Percentiles rank a stretch among this genome's conserved stretches.
phyloP scores from a whole-genome alignment of 306 rosid genomes.

The Quercus suber region DNA sequence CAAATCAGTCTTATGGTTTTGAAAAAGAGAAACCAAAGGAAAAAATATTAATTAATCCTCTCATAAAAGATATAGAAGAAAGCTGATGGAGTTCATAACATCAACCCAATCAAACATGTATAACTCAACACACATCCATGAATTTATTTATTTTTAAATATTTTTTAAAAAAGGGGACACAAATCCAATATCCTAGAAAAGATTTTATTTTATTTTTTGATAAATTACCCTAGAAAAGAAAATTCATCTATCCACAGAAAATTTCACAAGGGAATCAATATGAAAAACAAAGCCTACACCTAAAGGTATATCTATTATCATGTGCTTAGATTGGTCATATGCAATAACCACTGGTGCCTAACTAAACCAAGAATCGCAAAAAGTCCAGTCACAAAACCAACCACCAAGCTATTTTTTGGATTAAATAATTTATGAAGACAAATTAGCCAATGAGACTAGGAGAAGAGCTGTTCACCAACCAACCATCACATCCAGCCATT shows the following conservation, averaged over 20 bases:
- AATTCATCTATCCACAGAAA: neutral
- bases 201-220: too few species aligned
- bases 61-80: neutral
- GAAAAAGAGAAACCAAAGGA: conserved; percentile 5
- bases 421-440: too few species aligned
- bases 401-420: too few species aligned
- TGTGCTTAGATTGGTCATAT: neutral
- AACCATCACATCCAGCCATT: too few species aligned
- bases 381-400: too few species aligned
- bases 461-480: too few species aligned
- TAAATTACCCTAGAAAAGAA: too few species aligned
- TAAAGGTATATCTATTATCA: neutral
- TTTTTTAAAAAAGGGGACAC: neutral
- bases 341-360: neutral
- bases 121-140: too few species aligned
- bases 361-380: too few species aligned
- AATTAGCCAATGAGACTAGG: too few species aligned
- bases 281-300: neutral
- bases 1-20: too few species aligned
- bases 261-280: neutral
- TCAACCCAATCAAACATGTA: neutral
- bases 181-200: neutral
- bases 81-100: neutral
- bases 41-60: neutral
- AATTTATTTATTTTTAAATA: neutral